phyloP scores from a whole-genome alignment of 192 early-diverging fungal genomes.

The Backusella circina region DNA sequence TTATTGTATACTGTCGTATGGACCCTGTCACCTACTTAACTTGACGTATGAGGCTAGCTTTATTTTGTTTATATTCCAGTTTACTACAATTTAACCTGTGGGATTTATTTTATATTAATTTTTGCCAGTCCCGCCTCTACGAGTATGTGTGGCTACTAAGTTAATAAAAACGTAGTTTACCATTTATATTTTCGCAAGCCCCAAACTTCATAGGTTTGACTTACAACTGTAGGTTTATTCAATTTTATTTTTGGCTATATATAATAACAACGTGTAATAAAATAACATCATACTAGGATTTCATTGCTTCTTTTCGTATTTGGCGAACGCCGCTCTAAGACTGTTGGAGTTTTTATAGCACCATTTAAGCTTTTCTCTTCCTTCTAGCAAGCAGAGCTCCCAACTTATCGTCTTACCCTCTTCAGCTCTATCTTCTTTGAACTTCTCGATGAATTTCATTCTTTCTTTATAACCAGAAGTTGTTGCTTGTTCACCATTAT shows the following conservation, averaged over 20 bases:
- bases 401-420: not conserved
- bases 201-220: slow-evolving; percentile 5
- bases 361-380: not conserved
- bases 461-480: not conserved
- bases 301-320: not conserved
- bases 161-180: not conserved
- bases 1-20: too few species aligned
- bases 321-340: not conserved
- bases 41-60: too few species aligned
- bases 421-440: not conserved
- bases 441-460: not conserved
- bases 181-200: not conserved
- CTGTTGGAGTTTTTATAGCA: not conserved
- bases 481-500: not conserved
- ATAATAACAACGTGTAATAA: not conserved
- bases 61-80: too few species aligned
- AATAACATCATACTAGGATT: not conserved
- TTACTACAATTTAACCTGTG: not conserved
- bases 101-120: not conserved
- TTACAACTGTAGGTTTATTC: not conserved
- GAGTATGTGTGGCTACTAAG: not conserved
- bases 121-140: not conserved
- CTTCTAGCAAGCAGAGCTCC: not conserved
- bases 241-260: not conserved
- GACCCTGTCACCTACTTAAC: too few species aligned